Base-by-base conservation (phyloP, 75 land plant genomes). In the Chamaecyparis obtusa region DNA sequence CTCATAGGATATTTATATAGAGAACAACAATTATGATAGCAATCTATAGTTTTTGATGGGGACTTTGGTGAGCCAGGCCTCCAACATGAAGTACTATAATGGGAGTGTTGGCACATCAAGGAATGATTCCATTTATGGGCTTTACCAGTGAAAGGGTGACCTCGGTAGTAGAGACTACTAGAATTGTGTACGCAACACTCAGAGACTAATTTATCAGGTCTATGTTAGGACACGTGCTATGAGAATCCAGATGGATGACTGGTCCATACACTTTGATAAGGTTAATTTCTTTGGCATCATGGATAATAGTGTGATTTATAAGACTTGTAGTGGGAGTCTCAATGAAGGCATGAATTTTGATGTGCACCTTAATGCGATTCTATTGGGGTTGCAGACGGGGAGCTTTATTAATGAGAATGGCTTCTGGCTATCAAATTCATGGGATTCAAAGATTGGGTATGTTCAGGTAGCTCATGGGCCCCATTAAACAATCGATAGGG, bases 121-220 rank as follows among this genome's bases (percentile, higher is more conserved):
- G 1, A 89, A 86, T 71, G 69, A 54, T 41, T 43, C 93, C 5
- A 74, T 89, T 24, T 93, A 88, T 83, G 95, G 94, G 21, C 85
- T 94, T 13, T 93, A 93, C 69, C 95, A 95, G 83, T 95, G 96
- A 86, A 81, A 94, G 10, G 90, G 90, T 0, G 96, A 95, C 83
- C 86, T 95, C n/a, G 75, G 75, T 55, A 14, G 75, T 8, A 14
- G n/a, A 17, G 91, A 88, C 16, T 95, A 94, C 88, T 46, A 88
- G 7, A 81, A 4, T 4, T 95, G 96, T 81, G 56, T 95, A 1
- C 84, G 81, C 15, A 91, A 86, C 85, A 91, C 88, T 0, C 85
- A 90, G 14, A 86, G 76, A 82, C 96, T 93, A 72, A 87, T 95
- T 27, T 74, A 87, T 16, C 43, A 89, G 30, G 88, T 90, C 39